Base-by-base conservation (phyloP, 495 filamentous ascomycete species). In the Penicillium egyptiacum region DNA sequence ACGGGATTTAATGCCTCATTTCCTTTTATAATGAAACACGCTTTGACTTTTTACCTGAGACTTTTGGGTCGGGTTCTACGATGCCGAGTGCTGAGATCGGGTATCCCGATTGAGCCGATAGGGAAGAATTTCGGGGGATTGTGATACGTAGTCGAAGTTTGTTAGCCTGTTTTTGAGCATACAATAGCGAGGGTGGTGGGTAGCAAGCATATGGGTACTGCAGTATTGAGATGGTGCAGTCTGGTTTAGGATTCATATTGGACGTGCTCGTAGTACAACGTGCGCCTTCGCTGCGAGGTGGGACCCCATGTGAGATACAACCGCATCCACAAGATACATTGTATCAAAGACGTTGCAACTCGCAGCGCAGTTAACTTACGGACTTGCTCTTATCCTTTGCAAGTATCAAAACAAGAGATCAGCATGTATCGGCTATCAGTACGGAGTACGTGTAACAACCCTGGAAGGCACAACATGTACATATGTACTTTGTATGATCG, bases 11-110 rank as follows among this genome's bases (percentile, higher is more conserved):
- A 53, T 53, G 50, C 50, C 50, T 42, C 50, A 53, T 43, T 28
- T 40, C 6, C 5, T 26, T 30, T 20, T n/a, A 23, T 37, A 37
- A 37, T 48, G 31, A 50, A 22, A 37, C 28, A 37, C 35, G 16
- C 14, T 39, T 39, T 39, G n/a, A 39, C 35, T 39, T 39, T 39
- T 17, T 8, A 39, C 8, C n/a, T 17, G 35, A 39, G n/a, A 39
- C 35, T 39, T 39, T 17, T 37, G 35, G 31, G 5, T 39, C 53
- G 42, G 53, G 31, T 46, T 55, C 31, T 16, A 9, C 10, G 31
- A 47, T 25, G 31, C 52, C 52, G 52, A 55, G 31, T 53, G 33
- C n/a, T 35, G 50, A 35, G 52, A 54, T 53, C 51, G 40, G 41
- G 41, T 14, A 44, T 46, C 41, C 42, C 52, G 52, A 54, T 45